A percentile compares a stretch with the other conserved stretches of the same genome.
Evolutionary conservation across 768 basidiomycete species (phyloP).

Genomic region (Cubamyces lactineus): DNA sequence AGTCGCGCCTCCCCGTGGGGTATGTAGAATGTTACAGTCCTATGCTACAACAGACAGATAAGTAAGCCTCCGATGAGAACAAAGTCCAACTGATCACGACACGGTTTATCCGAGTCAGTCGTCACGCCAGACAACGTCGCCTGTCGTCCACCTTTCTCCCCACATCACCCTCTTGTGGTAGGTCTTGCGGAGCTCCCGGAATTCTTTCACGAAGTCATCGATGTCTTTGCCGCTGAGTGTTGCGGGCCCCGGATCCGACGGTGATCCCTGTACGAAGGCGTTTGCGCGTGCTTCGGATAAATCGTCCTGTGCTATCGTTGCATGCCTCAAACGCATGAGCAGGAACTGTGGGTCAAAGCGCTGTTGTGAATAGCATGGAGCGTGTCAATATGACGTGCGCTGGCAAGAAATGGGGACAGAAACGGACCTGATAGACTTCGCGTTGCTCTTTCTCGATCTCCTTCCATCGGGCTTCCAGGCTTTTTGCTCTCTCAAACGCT

Average conservation of each 20-base stretch:
- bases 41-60: conserved; percentile 20
- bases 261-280: conserved; percentile 73
- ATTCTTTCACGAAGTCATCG: conserved; percentile 86
- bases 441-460: conserved; percentile 87
- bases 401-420: background rate
- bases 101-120: conserved; percentile 39
- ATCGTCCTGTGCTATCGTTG: conserved; percentile 89
- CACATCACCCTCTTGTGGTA: conserved; percentile 94
- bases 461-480: conserved; percentile 80
- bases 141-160: conserved; percentile 84
- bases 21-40: background rate
- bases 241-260: conserved; percentile 28
- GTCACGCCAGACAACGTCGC: conserved; percentile 86
- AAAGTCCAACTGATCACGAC: background rate
- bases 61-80: conserved; percentile 7
- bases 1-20: conserved; percentile 8
- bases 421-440: conserved; percentile 80
- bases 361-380: conserved; percentile 41
- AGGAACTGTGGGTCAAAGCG: conserved; percentile 87
- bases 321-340: conserved; percentile 83
- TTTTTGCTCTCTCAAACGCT: conserved; percentile 85
- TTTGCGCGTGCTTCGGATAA: conserved; percentile 82
- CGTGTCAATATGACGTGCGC: background rate
- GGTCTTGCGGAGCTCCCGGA: conserved; percentile 83
- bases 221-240: conserved; percentile 53